A percentile compares a stretch with the other conserved stretches of the same genome.
phyloP scores from a whole-genome alignment of 1,139 yeast species.

The Lodderomyces orthopsilosis region DNA sequence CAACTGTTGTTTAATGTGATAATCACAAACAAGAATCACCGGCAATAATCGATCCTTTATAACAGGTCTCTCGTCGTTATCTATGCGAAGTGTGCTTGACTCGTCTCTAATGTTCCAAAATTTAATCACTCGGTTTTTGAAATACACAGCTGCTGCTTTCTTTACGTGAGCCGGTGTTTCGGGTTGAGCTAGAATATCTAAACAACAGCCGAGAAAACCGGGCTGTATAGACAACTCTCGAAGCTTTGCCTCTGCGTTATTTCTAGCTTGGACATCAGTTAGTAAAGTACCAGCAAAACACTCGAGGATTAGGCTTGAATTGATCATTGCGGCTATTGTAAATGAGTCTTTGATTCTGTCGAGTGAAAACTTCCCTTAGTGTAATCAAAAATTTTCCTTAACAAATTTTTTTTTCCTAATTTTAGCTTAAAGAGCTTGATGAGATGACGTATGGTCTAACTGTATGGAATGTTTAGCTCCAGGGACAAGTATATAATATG shows the following conservation, averaged over 20 bases:
- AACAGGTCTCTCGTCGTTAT: constrained; percentile 67
- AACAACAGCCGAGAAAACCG: constrained; percentile 82
- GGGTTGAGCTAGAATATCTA: constrained; percentile 58
- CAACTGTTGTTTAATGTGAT: constrained; percentile 56
- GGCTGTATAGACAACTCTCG: constrained; percentile 53
- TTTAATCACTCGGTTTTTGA: constrained; percentile 70
- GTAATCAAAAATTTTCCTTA: neutral
- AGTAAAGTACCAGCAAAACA: constrained; percentile 83
- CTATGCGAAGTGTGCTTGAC: constrained; percentile 31
- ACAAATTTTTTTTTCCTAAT: neutral
- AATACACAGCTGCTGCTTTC: constrained; percentile 81
- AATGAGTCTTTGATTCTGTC: too few species aligned
- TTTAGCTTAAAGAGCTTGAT: too few species aligned
- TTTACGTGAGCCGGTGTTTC: constrained; percentile 55
- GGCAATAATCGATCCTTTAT: constrained; percentile 61
- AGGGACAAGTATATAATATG: too few species aligned
- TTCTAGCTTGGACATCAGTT: constrained; percentile 60
- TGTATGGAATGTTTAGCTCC: too few species aligned
- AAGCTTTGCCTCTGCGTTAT: constrained; percentile 68
- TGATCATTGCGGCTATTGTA: constrained; percentile 42
- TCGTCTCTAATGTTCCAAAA: constrained; percentile 51
- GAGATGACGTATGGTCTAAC: too few species aligned
- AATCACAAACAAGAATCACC: constrained; percentile 41
- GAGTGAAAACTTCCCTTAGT: too few species aligned
- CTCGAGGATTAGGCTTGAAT: constrained; percentile 60